Conservation (phyloP, 495 filamentous ascomycete genomes). For the Lasiosphaeria miniovina region DNA sequence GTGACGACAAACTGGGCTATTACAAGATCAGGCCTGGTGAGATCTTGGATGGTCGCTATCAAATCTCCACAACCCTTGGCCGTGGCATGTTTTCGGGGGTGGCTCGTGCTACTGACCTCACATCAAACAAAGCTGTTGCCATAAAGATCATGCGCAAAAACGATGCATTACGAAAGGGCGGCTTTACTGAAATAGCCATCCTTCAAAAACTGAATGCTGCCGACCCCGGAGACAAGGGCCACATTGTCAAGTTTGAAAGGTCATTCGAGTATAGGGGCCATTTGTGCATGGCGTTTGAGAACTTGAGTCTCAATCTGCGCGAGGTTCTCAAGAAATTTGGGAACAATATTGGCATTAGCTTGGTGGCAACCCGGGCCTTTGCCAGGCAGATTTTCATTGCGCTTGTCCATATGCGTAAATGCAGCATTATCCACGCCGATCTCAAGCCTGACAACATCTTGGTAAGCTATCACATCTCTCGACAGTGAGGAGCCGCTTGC, state of each 20-base stretch:
- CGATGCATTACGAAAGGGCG: conserved; percentile 87
- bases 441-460: conserved; percentile 97
- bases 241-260: conserved; percentile 82
- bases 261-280: conserved; percentile 93
- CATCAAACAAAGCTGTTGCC: conserved; percentile 68
- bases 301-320: conserved; percentile 86
- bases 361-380: conserved; percentile 81
- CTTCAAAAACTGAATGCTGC: conserved; percentile 75
- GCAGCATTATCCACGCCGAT: conserved; percentile 92
- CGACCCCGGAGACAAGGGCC: conserved; percentile 88
- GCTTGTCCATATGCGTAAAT: conserved; percentile 78
- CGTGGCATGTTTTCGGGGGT: conserved; percentile 96
- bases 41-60: conserved; percentile 81
- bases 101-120: conserved; percentile 81
- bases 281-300: conserved; percentile 95
- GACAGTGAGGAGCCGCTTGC: background rate
- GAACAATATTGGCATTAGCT: conserved; percentile 85
- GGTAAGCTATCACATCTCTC: conserved; percentile 33
- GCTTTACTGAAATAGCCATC: conserved; percentile 91
- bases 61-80: conserved; percentile 81
- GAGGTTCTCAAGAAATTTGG: conserved; percentile 97
- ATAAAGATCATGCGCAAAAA: conserved; percentile 96
- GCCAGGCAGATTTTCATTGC: conserved; percentile 93
- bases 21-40: conserved; percentile 91
- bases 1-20: conserved; percentile 92